Conservation (phyloP, 257 asterid species). For the Fraxinus cuspidata region DNA sequence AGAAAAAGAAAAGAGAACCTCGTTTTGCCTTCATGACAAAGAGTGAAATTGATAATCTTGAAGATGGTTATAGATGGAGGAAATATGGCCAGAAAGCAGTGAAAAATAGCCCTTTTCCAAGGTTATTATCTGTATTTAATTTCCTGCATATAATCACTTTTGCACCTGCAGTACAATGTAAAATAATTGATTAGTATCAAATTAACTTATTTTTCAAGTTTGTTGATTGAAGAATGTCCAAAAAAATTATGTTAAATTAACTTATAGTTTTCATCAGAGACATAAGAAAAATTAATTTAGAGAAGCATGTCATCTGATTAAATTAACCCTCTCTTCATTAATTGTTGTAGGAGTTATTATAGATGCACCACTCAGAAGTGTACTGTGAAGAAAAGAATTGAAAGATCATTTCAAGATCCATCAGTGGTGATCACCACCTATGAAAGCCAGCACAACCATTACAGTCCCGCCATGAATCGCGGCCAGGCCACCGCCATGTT, state of each 20-base stretch:
- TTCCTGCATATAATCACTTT: background rate
- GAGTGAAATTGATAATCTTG: slow-evolving; percentile 77
- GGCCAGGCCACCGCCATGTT: slow-evolving; percentile 57
- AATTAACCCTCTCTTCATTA: background rate
- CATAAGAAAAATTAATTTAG: background rate
- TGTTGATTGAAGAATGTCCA: background rate
- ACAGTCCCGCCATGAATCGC: slow-evolving; percentile 64
- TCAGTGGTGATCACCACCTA: slow-evolving; percentile 80
- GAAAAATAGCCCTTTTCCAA: slow-evolving; percentile 82
- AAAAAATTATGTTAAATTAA: background rate
- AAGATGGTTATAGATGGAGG: slow-evolving; percentile 92
- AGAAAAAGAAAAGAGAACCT: slow-evolving; percentile 55
- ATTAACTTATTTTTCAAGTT: background rate
- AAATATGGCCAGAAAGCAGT: slow-evolving; percentile 89
- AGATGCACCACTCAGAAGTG: slow-evolving; percentile 84
- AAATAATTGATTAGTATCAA: background rate
- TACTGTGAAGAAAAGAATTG: slow-evolving; percentile 79
- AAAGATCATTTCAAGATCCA: slow-evolving; percentile 78
- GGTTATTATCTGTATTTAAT: slow-evolving; percentile 38
- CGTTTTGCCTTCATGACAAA: slow-evolving; percentile 81
- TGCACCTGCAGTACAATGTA: background rate
- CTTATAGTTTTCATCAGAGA: background rate
- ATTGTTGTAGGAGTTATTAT: slow-evolving; percentile 67
- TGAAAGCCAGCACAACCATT: slow-evolving; percentile 92
- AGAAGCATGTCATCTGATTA: background rate